Evolutionary conservation across 2,329 filamentous ascomycete species (phyloP), one percentile per base, ranked within the genome.

Genomic region (Elsinoe perseae): DNA sequence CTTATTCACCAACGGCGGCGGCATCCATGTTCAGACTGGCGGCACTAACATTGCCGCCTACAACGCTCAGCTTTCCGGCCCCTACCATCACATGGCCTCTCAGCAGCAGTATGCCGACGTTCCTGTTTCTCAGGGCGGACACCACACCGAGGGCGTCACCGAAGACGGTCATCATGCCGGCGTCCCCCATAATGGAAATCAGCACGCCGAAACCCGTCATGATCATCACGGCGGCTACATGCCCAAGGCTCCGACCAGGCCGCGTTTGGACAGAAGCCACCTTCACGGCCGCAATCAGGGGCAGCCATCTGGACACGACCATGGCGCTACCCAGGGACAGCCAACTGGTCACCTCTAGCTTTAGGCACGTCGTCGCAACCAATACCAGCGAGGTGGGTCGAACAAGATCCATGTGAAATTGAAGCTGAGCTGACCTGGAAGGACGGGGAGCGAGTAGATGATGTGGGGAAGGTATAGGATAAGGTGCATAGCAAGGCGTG

Each of bases 261-360:
- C 44, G 16, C 44, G 44, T 18, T n/a, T 10, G 25, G 44, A 32
- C 44, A 50, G 27, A n/a, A 16, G 12, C 25, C 27, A 50, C 28
- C 25, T 50, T 50, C 44, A 50, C 44, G 44, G 44, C 20, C 40
- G 40, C 40, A 44, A 18, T 18, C 40, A 44, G n/a, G 40, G 40
- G 10, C 40, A 44, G 40, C 40, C 40, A 18, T 44, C 40, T 9
- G 40, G 40, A 14, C n/a, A 44, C 20, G 23, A 44, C 40, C 40
- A 44, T 21, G 40, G 40, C 40, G 18, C 25, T 21, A 44, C 40
- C 12, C 40, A 44, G 40, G 40, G 40, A 6, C 18, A 25, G 40
- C 40, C 40, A n/a, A 44, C 40, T n/a, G 40, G 40, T 25, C 40
- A 44, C 20, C 40, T 44, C 23, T 21, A 25, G 20, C 40, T 18